Base-by-base conservation (phyloP, 139 green algal species). In the Chlorella sp. region DNA sequence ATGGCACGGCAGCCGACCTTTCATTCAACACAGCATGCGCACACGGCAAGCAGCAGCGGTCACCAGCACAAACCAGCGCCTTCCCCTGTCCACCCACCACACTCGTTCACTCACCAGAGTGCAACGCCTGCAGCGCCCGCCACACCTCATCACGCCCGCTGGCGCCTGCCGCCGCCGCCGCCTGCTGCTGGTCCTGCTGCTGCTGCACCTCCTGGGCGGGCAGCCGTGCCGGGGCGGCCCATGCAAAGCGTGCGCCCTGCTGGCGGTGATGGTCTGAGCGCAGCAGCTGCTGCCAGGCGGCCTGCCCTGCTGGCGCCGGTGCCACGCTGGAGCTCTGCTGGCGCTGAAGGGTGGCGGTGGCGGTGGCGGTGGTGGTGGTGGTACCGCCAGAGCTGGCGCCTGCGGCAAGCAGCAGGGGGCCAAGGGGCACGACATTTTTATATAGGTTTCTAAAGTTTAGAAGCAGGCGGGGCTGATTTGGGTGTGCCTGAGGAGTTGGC, bases 101-200 rank as follows among this genome's bases (percentile, higher is more conserved):
- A 18, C 75, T n/a, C n/a, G n/a, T n/a, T n/a, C n/a, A 3, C 53
- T 79, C 57, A 94, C 91, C 91, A 90, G 93, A 93, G 83, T 98
- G 96, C 60, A 98, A 80, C 0, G 91, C 94, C 30, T 92, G 80
- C 86, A 98, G 91, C 1, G 92, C 91, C 40, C 86, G 86, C 93
- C 89, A 89, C 36, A 85, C 57, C 19, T 94, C 89, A 19, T 37
- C 60, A 22, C 68, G 81, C 68, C 79, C 85, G 76, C 39, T 82
- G 40, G 39, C 69, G 81, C 83, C 85, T 36, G 68, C 36, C 36
- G 77, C 66, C 1, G 66, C 64, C 69, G n/a, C n/a, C n/a, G n/a
- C n/a, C n/a, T 14, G 69, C 18, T 19, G 83, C 21, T 4, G 34
- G 36, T 30, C 3, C 36, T 24, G 48, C 48, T 57, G 48, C 48